Percentiles rank a stretch among this genome's conserved stretches.
Evolutionary conservation across 1,284 basidiomycete genomes (phyloP).

Genomic region (Entoloma clypeatum): DNA sequence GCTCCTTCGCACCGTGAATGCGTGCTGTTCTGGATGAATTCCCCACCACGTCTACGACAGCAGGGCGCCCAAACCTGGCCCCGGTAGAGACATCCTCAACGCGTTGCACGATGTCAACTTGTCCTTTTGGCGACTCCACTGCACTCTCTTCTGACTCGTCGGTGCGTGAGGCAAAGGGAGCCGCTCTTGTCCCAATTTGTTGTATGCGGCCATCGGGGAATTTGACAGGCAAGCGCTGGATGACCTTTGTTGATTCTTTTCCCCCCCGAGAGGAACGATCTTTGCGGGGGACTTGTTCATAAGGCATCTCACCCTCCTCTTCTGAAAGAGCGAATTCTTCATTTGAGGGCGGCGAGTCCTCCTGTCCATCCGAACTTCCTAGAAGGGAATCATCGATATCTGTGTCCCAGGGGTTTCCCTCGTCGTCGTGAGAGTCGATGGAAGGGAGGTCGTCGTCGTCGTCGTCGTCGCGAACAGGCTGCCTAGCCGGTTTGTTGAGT

Average conservation of each 20-base stretch:
- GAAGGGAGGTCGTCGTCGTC: constrained; percentile 60
- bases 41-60: constrained; percentile 72
- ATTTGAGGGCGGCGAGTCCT: constrained; percentile 22
- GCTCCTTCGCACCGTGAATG: constrained; percentile 81
- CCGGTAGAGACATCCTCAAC: constrained; percentile 71
- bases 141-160: constrained; percentile 40
- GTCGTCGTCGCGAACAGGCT: constrained; percentile 43
- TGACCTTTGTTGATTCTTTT: constrained; percentile 44
- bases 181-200: constrained; percentile 46
- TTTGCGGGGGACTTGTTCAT: constrained; percentile 60
- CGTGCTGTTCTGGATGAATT: constrained; percentile 65
- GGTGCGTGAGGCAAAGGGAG: constrained; percentile 25
- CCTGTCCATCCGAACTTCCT: constrained; percentile 20
- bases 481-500: constrained; percentile 56
- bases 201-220: constrained; percentile 74
- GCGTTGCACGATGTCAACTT: constrained; percentile 23
- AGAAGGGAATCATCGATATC: constrained; percentile 28
- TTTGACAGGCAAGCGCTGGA: constrained; percentile 83
- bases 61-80: constrained; percentile 77
- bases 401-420: constrained; percentile 51
- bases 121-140: constrained; percentile 24
- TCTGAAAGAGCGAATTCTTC: constrained; percentile 26
- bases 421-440: constrained; percentile 56
- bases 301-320: constrained; percentile 65
- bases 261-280: constrained; percentile 42